Percentiles rank a stretch among this genome's conserved stretches.
These are phyloP conservation scores for Psidium friedrichsthalianum DNA, from an alignment of 345 rosid genomes.

Conservation along the genomic window DNA sequence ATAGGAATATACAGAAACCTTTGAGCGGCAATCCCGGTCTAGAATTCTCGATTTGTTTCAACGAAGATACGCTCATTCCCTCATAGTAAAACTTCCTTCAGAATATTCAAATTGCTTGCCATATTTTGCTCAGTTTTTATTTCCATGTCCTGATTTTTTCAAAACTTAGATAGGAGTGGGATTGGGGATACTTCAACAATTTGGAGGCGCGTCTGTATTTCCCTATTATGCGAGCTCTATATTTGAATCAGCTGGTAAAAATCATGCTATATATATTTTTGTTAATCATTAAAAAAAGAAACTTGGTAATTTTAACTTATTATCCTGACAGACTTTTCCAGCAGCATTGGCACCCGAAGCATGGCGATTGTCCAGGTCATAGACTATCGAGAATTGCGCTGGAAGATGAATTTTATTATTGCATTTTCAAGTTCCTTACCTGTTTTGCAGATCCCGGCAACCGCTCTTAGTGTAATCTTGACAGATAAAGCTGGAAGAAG, in stretches of 20 bases:
- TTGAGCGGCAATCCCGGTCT: conserved; percentile 7
- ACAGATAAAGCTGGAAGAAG: conserved; percentile 21
- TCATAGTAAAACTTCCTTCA: conserved; percentile 9
- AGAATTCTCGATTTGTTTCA: conserved; percentile 27
- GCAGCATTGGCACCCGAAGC: conserved; percentile 2
- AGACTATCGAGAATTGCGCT: neutral
- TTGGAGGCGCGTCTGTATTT: conserved; percentile 28
- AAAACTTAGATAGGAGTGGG: conserved; percentile 40
- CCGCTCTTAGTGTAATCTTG: neutral
- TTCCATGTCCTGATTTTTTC: neutral
- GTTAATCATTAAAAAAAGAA: neutral
- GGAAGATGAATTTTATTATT: neutral
- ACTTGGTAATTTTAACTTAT: neutral
- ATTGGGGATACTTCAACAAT: conserved; percentile 29
- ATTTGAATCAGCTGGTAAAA: conserved; percentile 36
- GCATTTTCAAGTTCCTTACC: neutral
- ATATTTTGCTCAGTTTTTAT: neutral
- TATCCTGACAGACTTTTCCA: neutral
- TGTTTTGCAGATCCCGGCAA: conserved; percentile 10
- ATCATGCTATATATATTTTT: neutral
- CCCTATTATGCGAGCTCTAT: conserved; percentile 35
- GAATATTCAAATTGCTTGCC: neutral
- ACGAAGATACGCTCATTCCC: conserved; percentile 25
- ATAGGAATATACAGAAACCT: conserved; percentile 22
- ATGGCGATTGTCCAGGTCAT: conserved; percentile 8